Conservation (phyloP, 345 rosid genomes). For the Adansonia digitata region DNA sequence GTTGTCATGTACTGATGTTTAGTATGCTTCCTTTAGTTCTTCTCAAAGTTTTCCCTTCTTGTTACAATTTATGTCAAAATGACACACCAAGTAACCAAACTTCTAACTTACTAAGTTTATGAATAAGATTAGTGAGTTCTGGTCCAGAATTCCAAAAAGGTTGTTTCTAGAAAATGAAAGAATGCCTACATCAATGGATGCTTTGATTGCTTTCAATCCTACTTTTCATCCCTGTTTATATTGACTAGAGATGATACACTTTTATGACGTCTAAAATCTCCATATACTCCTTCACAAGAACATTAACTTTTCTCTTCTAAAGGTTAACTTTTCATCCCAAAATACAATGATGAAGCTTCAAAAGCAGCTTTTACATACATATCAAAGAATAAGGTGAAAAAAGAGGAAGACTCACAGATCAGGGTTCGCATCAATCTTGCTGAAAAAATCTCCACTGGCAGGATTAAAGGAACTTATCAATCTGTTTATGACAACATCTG, state of each 20-base stretch:
- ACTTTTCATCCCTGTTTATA: not conserved
- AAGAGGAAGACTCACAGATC: slow-evolving; percentile 63
- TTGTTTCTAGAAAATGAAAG: not conserved
- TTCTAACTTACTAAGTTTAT: not conserved
- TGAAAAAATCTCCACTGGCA: slow-evolving; percentile 66
- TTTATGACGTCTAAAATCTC: not conserved
- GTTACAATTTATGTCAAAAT: not conserved
- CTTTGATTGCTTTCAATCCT: not conserved
- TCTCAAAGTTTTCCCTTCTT: not conserved
- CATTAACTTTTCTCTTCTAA: not conserved
- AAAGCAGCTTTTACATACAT: not conserved
- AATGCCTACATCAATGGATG: not conserved
- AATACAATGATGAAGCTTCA: not conserved
- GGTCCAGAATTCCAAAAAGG: not conserved
- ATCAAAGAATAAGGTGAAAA: not conserved
- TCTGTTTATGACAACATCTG: slow-evolving; percentile 77
- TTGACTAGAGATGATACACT: not conserved
- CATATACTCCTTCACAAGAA: too few relatives aligned
- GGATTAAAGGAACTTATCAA: slow-evolving; percentile 74
- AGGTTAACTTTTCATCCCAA: not conserved
- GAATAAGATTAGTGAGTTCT: not conserved
- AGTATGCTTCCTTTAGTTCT: not conserved
- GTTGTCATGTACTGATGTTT: not conserved
- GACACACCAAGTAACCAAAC: not conserved
- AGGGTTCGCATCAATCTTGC: slow-evolving; percentile 87